phyloP scores from a whole-genome alignment of 331 rosid genomes.

The Pyracantha coccinea region DNA sequence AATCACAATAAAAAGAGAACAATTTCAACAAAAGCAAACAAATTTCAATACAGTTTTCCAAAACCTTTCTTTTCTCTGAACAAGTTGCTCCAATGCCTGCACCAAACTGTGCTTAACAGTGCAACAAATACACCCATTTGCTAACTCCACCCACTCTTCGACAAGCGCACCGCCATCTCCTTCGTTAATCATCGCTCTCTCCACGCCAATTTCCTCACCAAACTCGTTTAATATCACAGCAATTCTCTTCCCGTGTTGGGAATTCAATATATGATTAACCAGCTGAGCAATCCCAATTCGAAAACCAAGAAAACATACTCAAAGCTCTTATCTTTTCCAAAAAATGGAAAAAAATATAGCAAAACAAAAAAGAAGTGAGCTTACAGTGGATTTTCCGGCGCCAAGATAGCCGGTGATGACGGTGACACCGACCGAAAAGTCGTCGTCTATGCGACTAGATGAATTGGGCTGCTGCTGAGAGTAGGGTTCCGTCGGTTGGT shows the following conservation, averaged over 20 bases:
- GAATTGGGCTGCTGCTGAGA: conserved; percentile 8
- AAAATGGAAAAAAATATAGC: not conserved
- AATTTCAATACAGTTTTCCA: not conserved
- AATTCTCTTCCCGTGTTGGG: conserved; percentile 83
- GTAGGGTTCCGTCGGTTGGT: conserved; percentile 15
- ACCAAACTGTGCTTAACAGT: conserved; percentile 88
- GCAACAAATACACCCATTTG: conserved; percentile 90
- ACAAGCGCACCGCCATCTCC: conserved; percentile 89
- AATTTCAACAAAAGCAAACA: not conserved
- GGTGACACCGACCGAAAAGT: conserved; percentile 67
- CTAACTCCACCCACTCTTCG: conserved; percentile 98
- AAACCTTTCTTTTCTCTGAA: conserved; percentile 76
- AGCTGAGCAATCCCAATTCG: conserved; percentile 30
- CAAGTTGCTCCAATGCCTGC: conserved; percentile 95
- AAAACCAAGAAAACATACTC: not conserved
- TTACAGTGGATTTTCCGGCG: conserved; percentile 94
- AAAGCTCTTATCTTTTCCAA: not conserved
- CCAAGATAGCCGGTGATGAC: conserved; percentile 96
- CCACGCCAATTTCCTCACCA: conserved; percentile 95
- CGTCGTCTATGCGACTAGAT: not conserved
- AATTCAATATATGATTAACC: conserved; percentile 70
- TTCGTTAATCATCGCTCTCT: conserved; percentile 93
- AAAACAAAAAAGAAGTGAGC: not conserved
- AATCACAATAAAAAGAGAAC: not conserved
- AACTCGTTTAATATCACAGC: conserved; percentile 94